Base-by-base conservation (phyloP, 768 basidiomycete genomes). In the Xerocomus potaroensis region DNA sequence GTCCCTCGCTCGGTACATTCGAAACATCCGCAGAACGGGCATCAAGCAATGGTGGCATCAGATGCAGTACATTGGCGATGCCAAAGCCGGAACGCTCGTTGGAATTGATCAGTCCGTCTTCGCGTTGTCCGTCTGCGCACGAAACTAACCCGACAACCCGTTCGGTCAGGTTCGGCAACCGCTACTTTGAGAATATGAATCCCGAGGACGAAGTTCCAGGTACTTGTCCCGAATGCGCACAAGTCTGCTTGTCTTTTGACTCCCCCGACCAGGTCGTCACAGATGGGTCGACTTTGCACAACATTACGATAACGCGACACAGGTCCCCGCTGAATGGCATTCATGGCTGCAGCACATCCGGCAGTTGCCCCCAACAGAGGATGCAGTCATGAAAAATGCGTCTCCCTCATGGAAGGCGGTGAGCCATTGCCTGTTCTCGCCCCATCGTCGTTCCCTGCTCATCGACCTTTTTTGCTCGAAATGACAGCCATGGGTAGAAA, bases 261-360 rank as follows among this genome's bases (percentile, higher is more conserved):
- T n/a, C 22, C 14, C 22, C 14, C 11, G 2, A 37, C 11, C 64
- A 90, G 93, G 94, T 59, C 89, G 95, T 56, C 92, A 96, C 63
- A 81, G 95, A 67, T 98, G 95, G 95, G 83, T 98, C 34, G 95
- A 98, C 71, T 91, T 78, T 60, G 77, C 85, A 15, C 92, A 96
- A 80, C 89, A 93, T 61, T 80, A 92, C 51, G 84, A 76, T 69
- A 87, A 97, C 59, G 91, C 89, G n/a, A 78, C 90, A 0, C 95
- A 99, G 72, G 84, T 96, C 29, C 89, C 92, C 14, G 80, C 94
- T 1, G 93, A 95, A 69, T 97, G 95, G 95, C 95, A 96, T 71
- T 83, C 93, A 5, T 98, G 94, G 94, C 69, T 97, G 30, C 76
- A 78, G 9, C 92, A 96, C 62, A 96, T 95, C 58, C 87, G 95